Percentiles rank a stretch among this genome's conserved stretches.
phyloP scores from a whole-genome alignment of 1,284 basidiomycete species.

The Earliella scabrosa region DNA sequence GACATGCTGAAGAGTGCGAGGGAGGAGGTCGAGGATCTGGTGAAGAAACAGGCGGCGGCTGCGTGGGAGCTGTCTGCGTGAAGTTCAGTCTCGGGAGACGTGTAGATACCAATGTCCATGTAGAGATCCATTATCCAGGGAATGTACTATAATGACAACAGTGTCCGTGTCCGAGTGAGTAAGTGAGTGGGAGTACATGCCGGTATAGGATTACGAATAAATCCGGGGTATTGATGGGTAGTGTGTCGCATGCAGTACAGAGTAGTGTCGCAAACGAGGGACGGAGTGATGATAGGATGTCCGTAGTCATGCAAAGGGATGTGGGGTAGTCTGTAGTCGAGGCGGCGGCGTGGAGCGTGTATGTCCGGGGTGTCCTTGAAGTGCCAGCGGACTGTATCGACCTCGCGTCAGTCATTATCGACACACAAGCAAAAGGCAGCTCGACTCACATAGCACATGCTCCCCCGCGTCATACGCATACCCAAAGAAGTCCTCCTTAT shows the following conservation, averaged over 20 bases:
- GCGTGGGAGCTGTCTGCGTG: background rate
- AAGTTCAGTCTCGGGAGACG: no score
- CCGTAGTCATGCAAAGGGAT: background rate
- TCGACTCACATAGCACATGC: constrained; percentile 35
- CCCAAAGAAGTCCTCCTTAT: constrained; percentile 41
- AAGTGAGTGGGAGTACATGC: no score
- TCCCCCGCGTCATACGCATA: constrained; percentile 40
- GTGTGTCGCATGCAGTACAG: background rate
- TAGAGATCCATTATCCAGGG: no score
- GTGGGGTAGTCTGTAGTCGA: no score
- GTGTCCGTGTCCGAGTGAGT: no score
- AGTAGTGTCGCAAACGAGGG: constrained; percentile 3
- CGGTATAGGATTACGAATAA: constrained; percentile 15
- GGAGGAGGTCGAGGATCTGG: constrained; percentile 4
- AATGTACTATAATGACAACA: no score
- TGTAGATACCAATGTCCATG: no score
- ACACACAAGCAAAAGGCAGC: background rate
- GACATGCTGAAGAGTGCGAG: constrained; percentile 10
- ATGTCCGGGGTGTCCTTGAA: constrained; percentile 29
- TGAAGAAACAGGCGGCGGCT: constrained; percentile 26
- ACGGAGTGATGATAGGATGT: no score
- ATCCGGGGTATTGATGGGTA: background rate
- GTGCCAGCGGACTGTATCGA: constrained; percentile 26
- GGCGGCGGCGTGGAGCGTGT: background rate
- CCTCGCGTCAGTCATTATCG: background rate